Conservation (phyloP, 441 rosid genomes). For the Syzygium malaccense region DNA sequence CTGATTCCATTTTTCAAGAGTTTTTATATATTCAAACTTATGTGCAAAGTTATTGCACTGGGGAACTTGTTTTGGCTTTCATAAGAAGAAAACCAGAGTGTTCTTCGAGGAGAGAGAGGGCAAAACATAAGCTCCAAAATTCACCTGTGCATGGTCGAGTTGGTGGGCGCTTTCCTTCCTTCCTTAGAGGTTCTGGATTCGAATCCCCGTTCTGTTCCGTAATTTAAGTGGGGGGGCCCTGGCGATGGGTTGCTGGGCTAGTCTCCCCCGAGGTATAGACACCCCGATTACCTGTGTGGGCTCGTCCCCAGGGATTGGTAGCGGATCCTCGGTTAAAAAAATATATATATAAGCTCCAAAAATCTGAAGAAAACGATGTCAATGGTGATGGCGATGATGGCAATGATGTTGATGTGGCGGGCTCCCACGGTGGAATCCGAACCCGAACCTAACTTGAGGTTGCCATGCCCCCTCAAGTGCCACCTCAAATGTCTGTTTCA, state of each 20-base stretch:
- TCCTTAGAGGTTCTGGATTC: too few species aligned
- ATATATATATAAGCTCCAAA: neutral
- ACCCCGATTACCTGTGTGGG: too few species aligned
- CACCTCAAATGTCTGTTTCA: neutral
- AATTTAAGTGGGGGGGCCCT: too few species aligned
- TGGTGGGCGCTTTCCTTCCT: too few species aligned
- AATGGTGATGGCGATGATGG: neutral
- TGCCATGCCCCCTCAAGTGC: neutral
- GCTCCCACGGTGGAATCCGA: neutral
- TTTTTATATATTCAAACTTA: neutral
- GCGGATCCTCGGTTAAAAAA: too few species aligned
- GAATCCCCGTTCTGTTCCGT: too few species aligned
- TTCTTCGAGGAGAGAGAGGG: neutral
- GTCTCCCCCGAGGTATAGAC: too few species aligned
- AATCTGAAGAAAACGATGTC: neutral
- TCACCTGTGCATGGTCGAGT: too few species aligned
- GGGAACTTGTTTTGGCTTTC: neutral
- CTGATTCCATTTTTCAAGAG: neutral
- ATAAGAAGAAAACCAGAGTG: neutral
- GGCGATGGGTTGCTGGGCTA: too few species aligned
- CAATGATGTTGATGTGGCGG: neutral
- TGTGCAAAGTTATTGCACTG: neutral
- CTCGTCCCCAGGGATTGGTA: too few species aligned
- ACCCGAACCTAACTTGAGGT: neutral
- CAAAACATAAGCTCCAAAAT: neutral